Percentiles rank a stretch among this genome's conserved stretches.
These are phyloP conservation scores for Colletotrichum godetiae DNA, from an alignment of 2,329 filamentous ascomycete genomes.

Conservation along the genomic window DNA sequence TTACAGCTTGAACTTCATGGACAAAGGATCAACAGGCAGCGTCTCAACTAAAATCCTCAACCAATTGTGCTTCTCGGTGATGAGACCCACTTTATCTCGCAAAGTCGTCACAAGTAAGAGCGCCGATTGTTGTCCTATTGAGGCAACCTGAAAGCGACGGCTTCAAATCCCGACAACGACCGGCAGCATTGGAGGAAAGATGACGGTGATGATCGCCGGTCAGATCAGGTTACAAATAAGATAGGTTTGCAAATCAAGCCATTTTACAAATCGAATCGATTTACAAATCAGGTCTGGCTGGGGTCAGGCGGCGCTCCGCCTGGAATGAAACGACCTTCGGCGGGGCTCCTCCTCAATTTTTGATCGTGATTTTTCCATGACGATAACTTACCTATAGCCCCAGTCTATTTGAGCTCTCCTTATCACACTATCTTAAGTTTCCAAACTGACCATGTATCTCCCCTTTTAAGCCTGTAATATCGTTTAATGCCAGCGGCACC, in stretches of 20 bases:
- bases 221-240: constrained; percentile 11
- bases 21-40: not conserved
- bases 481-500: not conserved
- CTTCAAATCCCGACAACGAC: constrained; percentile 11
- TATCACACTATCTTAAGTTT: not conserved
- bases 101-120: not conserved
- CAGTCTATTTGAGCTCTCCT: not conserved
- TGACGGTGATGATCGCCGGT: not conserved
- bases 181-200: not conserved
- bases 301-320: not conserved
- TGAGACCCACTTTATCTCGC: too few species aligned
- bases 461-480: not conserved
- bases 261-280: not conserved
- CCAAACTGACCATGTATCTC: too few species aligned
- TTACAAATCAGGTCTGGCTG: not conserved
- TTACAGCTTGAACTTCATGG: not conserved
- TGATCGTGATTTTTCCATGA: too few species aligned
- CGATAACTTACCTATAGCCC: not conserved
- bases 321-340: not conserved
- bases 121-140: not conserved
- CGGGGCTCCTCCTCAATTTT: not conserved
- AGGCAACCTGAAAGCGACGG: not conserved
- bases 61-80: not conserved
- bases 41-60: not conserved
- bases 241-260: too few species aligned